These are phyloP conservation scores for Candida dubliniensis DNA, from an alignment of 1,139 yeast species.

Conservation along the genomic window DNA sequence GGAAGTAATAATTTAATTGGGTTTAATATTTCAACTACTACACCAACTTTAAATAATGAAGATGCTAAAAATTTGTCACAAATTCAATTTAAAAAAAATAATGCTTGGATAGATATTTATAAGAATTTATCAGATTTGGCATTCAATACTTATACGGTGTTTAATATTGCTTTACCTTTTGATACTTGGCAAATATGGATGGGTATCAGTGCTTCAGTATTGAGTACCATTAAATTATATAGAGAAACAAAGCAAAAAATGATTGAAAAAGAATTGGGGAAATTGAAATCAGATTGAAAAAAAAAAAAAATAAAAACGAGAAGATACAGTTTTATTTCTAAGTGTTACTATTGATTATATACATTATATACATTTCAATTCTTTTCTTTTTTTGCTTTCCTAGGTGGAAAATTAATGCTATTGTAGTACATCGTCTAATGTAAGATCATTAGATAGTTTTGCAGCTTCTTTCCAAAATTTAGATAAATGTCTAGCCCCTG, in stretches of 20 bases:
- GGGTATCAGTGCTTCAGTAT: conserved; percentile 44
- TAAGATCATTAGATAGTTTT: conserved; percentile 26
- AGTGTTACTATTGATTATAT: not conserved
- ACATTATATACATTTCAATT: not conserved
- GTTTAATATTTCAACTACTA: conserved; percentile 5
- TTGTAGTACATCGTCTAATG: conserved; percentile 31
- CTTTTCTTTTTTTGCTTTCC: not conserved
- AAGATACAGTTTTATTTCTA: too few species aligned
- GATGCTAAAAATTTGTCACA: conserved; percentile 31
- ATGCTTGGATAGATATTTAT: conserved; percentile 43
- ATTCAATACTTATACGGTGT: conserved; percentile 48
- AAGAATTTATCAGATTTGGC: conserved; percentile 43
- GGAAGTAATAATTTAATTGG: conserved; percentile 1
- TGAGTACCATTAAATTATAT: conserved; percentile 42
- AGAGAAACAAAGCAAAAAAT: conserved; percentile 39
- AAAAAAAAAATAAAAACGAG: not conserved
- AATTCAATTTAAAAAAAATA: conserved; percentile 38
- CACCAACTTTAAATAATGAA: conserved; percentile 10
- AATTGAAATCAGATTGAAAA: conserved; percentile 5
- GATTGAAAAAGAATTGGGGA: conserved; percentile 19
- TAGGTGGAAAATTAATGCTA: not conserved
- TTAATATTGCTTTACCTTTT: conserved; percentile 40
- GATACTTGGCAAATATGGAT: conserved; percentile 49
- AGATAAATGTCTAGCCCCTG: conserved; percentile 85
- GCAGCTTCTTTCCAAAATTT: conserved; percentile 85